Conservation (phyloP, 2,329 filamentous ascomycete species). For the Lanzia echinophila region DNA sequence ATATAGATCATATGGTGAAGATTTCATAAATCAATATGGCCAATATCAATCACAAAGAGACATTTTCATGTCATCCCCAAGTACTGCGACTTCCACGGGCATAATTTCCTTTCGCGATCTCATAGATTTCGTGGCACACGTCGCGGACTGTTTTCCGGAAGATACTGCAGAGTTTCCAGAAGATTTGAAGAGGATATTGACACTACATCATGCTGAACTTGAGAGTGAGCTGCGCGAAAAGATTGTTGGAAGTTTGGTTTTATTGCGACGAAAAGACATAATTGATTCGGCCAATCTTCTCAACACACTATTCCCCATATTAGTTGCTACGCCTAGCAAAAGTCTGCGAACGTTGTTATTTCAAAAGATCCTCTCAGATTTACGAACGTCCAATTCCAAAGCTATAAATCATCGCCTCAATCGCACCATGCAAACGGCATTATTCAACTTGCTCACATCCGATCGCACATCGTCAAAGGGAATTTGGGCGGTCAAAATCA, state of each 20-base stretch:
- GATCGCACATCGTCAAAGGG: constrained; percentile 81
- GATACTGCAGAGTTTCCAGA: constrained; percentile 70
- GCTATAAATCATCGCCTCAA: constrained; percentile 88
- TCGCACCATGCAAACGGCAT: constrained; percentile 82
- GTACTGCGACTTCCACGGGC: constrained; percentile 68
- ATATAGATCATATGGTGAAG: constrained; percentile 74
- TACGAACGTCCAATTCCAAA: constrained; percentile 82
- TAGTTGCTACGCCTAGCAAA: constrained; percentile 89
- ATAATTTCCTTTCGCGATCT: constrained; percentile 82
- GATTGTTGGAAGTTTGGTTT: constrained; percentile 81
- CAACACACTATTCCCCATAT: constrained; percentile 88
- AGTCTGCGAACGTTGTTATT: constrained; percentile 76
- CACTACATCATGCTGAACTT: constrained; percentile 73
- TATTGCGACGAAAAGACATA: constrained; percentile 85
- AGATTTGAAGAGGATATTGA: constrained; percentile 75
- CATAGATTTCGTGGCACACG: constrained; percentile 89
- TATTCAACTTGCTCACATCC: constrained; percentile 84
- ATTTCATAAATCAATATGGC: constrained; percentile 80
- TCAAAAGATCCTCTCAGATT: constrained; percentile 84
- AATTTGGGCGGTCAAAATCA: constrained; percentile 93
- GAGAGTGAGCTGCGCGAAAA: constrained; percentile 87
- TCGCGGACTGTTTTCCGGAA: constrained; percentile 85
- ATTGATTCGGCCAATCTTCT: constrained; percentile 79
- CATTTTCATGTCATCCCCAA: constrained; percentile 81
- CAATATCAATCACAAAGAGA: constrained; percentile 89